These are phyloP conservation scores for Aegilops tauschii DNA, from an alignment of 176 grass and related monocot species.

Conservation along the genomic window DNA sequence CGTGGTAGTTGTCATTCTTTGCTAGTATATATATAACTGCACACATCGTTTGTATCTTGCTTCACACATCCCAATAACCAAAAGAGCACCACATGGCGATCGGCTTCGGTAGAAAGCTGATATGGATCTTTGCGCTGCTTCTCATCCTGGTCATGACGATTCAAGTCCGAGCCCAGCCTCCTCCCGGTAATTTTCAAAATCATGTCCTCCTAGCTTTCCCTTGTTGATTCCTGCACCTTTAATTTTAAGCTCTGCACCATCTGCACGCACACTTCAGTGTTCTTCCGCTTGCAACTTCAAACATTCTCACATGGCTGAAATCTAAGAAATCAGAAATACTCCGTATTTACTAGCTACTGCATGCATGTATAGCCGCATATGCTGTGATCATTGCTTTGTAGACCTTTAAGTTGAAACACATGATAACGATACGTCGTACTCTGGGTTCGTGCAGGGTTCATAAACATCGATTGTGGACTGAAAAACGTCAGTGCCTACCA, in stretches of 20 bases:
- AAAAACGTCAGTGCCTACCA: not conserved
- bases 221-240: not conserved
- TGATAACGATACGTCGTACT: not conserved
- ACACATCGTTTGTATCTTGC: not conserved
- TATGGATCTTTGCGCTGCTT: not conserved
- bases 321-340: not conserved
- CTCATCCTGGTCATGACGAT: not conserved
- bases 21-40: no score
- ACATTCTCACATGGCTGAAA: not conserved
- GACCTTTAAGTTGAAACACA: not conserved
- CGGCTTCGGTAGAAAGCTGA: not conserved
- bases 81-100: not conserved
- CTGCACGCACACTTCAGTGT: not conserved
- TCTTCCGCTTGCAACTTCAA: not conserved
- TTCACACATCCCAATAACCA: not conserved
- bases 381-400: not conserved
- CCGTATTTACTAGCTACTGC: not conserved
- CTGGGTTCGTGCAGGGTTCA: not conserved
- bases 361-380: not conserved
- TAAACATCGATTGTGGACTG: constrained; percentile 20
- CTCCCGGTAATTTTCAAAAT: not conserved
- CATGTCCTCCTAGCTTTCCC: not conserved
- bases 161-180: not conserved
- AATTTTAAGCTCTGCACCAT: no score
- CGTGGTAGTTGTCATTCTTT: not conserved